Percentiles rank a stretch among this genome's conserved stretches.
Conservation (phyloP, 352 stramenopile species). For the Hyphochytrium catenoides region DNA sequence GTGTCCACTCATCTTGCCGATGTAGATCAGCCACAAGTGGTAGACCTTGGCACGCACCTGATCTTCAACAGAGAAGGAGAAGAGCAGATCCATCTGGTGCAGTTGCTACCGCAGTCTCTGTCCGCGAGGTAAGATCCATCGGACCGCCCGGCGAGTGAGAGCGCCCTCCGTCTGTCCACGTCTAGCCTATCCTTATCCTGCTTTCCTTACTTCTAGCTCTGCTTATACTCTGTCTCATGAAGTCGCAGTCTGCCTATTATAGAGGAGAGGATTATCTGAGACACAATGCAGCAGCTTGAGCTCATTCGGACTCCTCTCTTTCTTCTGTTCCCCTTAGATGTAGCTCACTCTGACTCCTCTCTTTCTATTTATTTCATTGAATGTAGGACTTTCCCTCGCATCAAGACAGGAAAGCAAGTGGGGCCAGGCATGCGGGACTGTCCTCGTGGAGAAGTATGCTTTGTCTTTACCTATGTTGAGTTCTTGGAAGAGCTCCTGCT, state of each 20-base stretch:
- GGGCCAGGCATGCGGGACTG: conserved; percentile 50
- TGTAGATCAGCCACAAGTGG: conserved; percentile 55
- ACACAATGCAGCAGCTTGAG: conserved; percentile 18
- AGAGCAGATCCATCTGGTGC: conserved; percentile 45
- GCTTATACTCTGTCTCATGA: background rate
- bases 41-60: conserved; percentile 43
- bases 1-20: conserved; percentile 61
- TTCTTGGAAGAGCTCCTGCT: conserved; percentile 43
- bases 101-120: conserved; percentile 41
- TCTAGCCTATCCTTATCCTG: too few species aligned
- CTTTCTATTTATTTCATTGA: conserved; percentile 12
- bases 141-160: too few species aligned
- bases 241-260: background rate
- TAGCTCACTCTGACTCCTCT: background rate
- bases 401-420: conserved; percentile 41
- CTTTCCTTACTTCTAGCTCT: too few species aligned
- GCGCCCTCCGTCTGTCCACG: too few species aligned
- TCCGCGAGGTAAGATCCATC: background rate
- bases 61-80: conserved; percentile 31
- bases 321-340: conserved; percentile 11
- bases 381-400: conserved; percentile 28
- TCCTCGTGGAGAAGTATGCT: conserved; percentile 43
- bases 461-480: conserved; percentile 72
- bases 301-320: conserved; percentile 16
- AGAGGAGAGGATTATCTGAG: conserved; percentile 11